Evolutionary conservation across 2,329 filamentous ascomycete genomes (phyloP), one percentile per base, ranked within the genome.

Genomic region (Monosporascus sp.): DNA sequence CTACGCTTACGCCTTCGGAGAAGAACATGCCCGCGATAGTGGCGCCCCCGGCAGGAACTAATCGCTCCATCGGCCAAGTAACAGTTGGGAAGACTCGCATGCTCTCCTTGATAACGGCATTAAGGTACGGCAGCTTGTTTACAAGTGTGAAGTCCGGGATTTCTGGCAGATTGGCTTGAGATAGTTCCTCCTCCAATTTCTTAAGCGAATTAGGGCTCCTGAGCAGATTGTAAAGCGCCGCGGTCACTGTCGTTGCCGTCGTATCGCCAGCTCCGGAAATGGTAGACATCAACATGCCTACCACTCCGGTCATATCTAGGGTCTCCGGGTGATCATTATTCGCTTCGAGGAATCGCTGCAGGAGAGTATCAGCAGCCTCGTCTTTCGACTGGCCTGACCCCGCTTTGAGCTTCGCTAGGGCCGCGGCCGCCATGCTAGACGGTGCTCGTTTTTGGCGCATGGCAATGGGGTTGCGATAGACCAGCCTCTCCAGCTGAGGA

Each of bases 201-300:
- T 83, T 75, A 37, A 87, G 68, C 17, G 67, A 67, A 51, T 78
- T 71, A 7, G 87, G 87, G 60, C 61, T 57, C 20, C 55, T 57
- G 9, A 88, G 7, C 9, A 86, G 3, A 14, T 59, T 41, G 47
- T 47, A 59, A 2, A 64, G 2, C 14, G 49, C 45, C 3, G 53
- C 55, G 2, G 49, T 49, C 7, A 59, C 43, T 1, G 58, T 58
- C 22, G 60, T 54, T 5, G 63, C 61, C 14, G 59, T 61, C 3
- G 63, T 63, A 41, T 63, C 63, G 15, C 59, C 58, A 7, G 63
- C 61, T n/a, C 54, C 61, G 0, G 60, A 57, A 22, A 64, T 63
- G 6, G 62, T 61, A n/a, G 55, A 58, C 55, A 62, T 63, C 22
- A 63, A 45, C 58, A 64, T 60, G 14, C 59, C 56, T 6, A 60